phyloP scores from a whole-genome alignment of 2,329 filamentous ascomycete species.

The Torrubiella hemipterigena region DNA sequence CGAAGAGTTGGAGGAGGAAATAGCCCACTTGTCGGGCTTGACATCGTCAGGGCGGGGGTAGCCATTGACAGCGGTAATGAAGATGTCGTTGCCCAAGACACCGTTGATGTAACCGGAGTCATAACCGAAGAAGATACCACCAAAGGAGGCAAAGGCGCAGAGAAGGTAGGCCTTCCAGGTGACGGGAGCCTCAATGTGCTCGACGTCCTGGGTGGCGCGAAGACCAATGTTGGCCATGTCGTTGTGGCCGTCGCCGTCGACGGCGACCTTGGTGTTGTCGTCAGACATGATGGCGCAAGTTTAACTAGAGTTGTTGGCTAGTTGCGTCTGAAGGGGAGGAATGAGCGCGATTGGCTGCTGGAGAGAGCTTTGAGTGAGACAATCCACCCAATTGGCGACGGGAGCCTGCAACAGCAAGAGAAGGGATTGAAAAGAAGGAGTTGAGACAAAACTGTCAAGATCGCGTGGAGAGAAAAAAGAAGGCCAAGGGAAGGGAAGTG shows the following conservation, averaged over 20 bases:
- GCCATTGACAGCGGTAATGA: constrained; percentile 40
- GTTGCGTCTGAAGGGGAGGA: too few relatives aligned
- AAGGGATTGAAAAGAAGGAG: too few relatives aligned
- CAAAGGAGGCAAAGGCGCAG: constrained; percentile 59
- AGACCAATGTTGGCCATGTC: constrained; percentile 17
- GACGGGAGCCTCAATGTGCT: constrained; percentile 54
- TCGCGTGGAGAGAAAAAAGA: too few relatives aligned
- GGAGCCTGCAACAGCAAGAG: too few relatives aligned
- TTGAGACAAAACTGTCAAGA: too few relatives aligned
- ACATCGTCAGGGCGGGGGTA: neutral
- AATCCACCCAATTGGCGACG: too few relatives aligned
- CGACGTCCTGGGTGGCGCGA: constrained; percentile 36
- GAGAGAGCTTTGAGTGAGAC: too few relatives aligned
- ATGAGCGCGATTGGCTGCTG: too few relatives aligned
- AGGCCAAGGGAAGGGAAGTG: too few relatives aligned
- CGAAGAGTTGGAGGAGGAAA: constrained; percentile 33
- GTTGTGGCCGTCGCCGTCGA: neutral
- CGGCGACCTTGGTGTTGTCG: neutral
- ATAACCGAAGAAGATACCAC: constrained; percentile 69
- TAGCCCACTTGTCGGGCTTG: constrained; percentile 12
- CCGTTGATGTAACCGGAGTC: constrained; percentile 67
- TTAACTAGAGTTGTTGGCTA: too few relatives aligned
- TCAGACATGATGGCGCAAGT: too few relatives aligned
- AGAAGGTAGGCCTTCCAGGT: constrained; percentile 58
- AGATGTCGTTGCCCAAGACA: constrained; percentile 39